These are phyloP conservation scores for Carpinus viminea DNA, from an alignment of 306 rosid species.

Conservation along the genomic window DNA sequence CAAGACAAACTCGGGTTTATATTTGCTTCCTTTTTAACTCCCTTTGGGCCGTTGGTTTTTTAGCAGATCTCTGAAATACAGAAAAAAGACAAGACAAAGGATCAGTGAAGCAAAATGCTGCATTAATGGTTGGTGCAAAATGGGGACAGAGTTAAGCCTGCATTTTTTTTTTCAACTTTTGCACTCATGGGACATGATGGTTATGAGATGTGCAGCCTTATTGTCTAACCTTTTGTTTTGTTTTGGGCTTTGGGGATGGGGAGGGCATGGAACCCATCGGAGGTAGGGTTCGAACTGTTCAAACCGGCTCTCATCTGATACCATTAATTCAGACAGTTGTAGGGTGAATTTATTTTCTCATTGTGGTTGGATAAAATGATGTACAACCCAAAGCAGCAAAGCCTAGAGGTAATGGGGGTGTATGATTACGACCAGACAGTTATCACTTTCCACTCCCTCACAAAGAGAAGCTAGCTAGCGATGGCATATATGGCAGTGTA, in stretches of 20 bases:
- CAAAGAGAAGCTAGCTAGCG: background rate
- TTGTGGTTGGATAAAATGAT: background rate
- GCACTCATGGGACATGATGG: background rate
- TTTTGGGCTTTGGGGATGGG: too few species aligned
- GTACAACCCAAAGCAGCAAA: background rate
- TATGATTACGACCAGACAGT: background rate
- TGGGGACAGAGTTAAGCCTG: background rate
- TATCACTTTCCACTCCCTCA: background rate
- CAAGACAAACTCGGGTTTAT: constrained; percentile 42
- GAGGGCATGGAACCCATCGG: too few species aligned
- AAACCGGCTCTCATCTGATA: too few species aligned
- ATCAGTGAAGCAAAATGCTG: background rate
- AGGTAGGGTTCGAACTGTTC: too few species aligned
- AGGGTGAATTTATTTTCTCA: background rate
- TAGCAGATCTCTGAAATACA: constrained; percentile 26
- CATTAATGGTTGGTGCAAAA: background rate
- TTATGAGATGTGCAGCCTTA: background rate
- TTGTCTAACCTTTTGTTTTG: background rate
- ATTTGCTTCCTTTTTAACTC: constrained; percentile 19
- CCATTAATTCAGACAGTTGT: too few species aligned
- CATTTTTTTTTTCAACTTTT: background rate
- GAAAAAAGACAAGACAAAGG: constrained; percentile 23
- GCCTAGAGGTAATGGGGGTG: background rate
- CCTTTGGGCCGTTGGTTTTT: constrained; percentile 29
- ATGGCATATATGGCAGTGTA: background rate